A percentile compares a stretch with the other conserved stretches of the same genome.
phyloP scores from a whole-genome alignment of 768 basidiomycete genomes.

The Myochromella boudieri region DNA sequence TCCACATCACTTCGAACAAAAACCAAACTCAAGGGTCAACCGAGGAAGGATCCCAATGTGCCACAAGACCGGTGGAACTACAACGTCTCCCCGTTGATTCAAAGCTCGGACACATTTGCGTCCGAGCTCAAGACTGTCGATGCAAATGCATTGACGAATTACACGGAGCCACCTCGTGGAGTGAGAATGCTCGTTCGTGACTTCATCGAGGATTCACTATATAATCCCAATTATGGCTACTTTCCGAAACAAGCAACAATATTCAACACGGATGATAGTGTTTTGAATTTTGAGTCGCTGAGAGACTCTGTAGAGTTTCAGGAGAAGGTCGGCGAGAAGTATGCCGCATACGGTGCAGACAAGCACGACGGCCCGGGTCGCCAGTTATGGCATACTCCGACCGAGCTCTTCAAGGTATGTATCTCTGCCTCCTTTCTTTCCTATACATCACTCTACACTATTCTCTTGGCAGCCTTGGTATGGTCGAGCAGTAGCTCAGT shows the following conservation, averaged over 20 bases:
- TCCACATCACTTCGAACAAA: conserved; percentile 14
- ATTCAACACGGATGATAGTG: conserved; percentile 60
- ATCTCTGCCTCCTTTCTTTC: conserved; percentile 2
- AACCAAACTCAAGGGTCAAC: conserved; percentile 12
- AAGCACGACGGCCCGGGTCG: conserved; percentile 68
- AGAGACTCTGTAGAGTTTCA: conserved; percentile 77
- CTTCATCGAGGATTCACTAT: conserved; percentile 94
- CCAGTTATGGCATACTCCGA: conserved; percentile 99
- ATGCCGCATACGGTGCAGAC: conserved; percentile 67
- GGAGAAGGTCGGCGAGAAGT: conserved; percentile 73
- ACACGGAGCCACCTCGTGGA: conserved; percentile 61
- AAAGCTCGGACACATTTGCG: conserved; percentile 42
- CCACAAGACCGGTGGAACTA: conserved; percentile 75
- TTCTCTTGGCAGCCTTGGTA: conserved; percentile 77
- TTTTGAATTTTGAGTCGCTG: conserved; percentile 69
- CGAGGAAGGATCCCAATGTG: conserved; percentile 20
- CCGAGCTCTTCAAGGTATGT: conserved; percentile 92
- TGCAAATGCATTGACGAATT: conserved; percentile 64
- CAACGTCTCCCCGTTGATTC: conserved; percentile 61
- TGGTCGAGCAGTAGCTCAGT: conserved; percentile 86
- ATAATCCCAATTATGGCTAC: conserved; percentile 98
- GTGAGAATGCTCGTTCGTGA: conserved; percentile 96
- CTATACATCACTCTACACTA: conserved; percentile 8
- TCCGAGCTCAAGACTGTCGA: conserved; percentile 56
- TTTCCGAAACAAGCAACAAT: conserved; percentile 93